These are phyloP conservation scores for Podila verticillata DNA, from an alignment of 192 early-diverging fungal genomes.

Conservation along the genomic window DNA sequence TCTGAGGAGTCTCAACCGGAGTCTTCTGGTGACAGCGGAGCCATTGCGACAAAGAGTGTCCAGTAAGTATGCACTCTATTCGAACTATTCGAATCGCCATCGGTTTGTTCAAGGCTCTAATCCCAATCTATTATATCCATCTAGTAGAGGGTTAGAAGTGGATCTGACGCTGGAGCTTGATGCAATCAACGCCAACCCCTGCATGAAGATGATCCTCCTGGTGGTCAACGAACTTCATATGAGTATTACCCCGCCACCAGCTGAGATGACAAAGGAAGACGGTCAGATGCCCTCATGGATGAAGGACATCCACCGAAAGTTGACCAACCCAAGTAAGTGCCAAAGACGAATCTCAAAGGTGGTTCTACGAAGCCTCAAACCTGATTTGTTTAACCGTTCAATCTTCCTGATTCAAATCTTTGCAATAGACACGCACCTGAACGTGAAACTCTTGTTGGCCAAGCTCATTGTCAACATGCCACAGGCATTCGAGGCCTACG, in stretches of 20 bases:
- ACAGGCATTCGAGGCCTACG: constrained; percentile 67
- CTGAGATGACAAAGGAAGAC: constrained; percentile 32
- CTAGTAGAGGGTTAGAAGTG: neutral
- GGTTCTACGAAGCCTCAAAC: no score
- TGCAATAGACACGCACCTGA: constrained; percentile 34
- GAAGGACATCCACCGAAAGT: constrained; percentile 62
- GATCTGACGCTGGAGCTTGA: constrained; percentile 59
- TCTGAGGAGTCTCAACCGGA: neutral
- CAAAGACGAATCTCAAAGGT: neutral
- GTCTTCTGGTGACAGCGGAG: neutral
- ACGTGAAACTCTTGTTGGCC: constrained; percentile 70
- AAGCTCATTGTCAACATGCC: constrained; percentile 74
- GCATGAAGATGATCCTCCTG: constrained; percentile 68
- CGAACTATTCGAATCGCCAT: no score
- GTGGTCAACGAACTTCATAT: constrained; percentile 64
- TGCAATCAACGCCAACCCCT: constrained; percentile 66
- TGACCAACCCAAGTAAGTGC: constrained; percentile 50
- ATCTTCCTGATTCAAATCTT: no score
- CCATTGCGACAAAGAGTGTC: no score
- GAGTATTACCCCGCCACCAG: constrained; percentile 46
- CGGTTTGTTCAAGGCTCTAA: neutral
- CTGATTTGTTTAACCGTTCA: no score
- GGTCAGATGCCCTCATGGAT: constrained; percentile 72
- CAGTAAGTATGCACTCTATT: no score
- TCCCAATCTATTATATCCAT: neutral